Evolutionary conservation across 2,329 filamentous ascomycete species (phyloP).

Genomic region (Penicillium sp.): DNA sequence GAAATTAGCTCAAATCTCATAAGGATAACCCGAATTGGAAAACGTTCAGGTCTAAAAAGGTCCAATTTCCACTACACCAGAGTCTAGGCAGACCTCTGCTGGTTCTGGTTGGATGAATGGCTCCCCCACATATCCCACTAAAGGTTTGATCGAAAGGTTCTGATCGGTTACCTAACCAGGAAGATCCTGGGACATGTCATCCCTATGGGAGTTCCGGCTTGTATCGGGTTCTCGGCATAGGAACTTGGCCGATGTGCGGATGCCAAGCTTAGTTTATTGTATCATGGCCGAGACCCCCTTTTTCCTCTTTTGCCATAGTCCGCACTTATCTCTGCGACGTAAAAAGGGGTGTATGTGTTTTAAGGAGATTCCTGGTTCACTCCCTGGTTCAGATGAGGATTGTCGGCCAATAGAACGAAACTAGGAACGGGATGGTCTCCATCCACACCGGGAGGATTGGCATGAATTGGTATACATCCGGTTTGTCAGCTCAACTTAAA

Average conservation of each 20-base stretch:
- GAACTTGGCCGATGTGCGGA: not conserved
- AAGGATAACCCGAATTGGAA: slow-evolving; percentile 3
- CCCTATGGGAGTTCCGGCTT: slow-evolving; percentile 5
- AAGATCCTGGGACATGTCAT: slow-evolving; percentile 4
- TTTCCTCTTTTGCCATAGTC: not conserved
- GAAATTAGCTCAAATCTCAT: slow-evolving; percentile 7
- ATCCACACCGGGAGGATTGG: not conserved
- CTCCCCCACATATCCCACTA: slow-evolving; percentile 18
- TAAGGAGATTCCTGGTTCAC: not conserved
- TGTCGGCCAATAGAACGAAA: not conserved
- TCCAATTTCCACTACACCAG: slow-evolving; percentile 16
- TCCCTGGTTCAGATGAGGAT: not conserved
- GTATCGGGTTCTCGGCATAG: slow-evolving; percentile 17
- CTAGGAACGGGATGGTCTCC: not conserved
- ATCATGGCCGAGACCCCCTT: not conserved
- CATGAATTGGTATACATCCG: not conserved
- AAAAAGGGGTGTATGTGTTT: not conserved
- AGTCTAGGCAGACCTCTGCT: slow-evolving; percentile 14
- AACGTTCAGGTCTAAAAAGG: slow-evolving; percentile 10
- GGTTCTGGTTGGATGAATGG: slow-evolving; percentile 17
- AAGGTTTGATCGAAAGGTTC: slow-evolving; percentile 14
- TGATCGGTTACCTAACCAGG: slow-evolving; percentile 7
- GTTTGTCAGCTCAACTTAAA: slow-evolving; percentile 2
- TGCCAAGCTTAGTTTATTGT: not conserved
- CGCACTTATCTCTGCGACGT: not conserved